Base-by-base conservation (phyloP, 1,139 yeast species). In the Protomyces arabidopsidicola region DNA sequence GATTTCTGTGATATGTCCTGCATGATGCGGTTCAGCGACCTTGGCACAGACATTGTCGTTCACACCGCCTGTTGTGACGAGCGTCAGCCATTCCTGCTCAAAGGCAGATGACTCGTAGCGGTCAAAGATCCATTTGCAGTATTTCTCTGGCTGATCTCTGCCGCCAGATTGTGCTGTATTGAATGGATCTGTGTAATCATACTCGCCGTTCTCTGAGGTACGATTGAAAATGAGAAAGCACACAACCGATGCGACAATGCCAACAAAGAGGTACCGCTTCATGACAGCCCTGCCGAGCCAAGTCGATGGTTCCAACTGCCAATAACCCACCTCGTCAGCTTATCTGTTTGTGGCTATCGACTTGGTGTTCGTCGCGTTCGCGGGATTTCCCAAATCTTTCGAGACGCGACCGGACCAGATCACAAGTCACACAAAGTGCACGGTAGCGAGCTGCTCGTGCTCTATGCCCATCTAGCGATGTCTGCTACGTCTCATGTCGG, bases 111-210 rank as follows among this genome's bases (percentile, higher is more conserved):
- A 38, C 38, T 57, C 55, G 51, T 57, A 57, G n/a, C 39, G 45
- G 31, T 53, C 51, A 50, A 57, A 57, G 16, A 35, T n/a, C 61
- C 61, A 57, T 38, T 51, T 57, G 36, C 61, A 57, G 51, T 42
- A 57, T n/a, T 38, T 38, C 18, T 38, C 42, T 38, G 42, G 16
- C 2, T 27, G 31, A 27, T 27, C 31, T 27, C 31, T 27, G 31
- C 31, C 1, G 31, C 31, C 8, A 27, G 8, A 1, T 27, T 27
- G 31, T 27, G 31, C 31, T 27, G 31, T 27, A 27, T 27, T 27
- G 31, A 27, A 27, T 27, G 31, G 31, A 27, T 27, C 31, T 27
- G 31, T 27, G 31, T 27, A 27, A 4, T 14, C 42, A 16, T 38
- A 38, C 18, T 38, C 42, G 14, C 4, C 16, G 16, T 5, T 16